Evolutionary conservation across 1,284 basidiomycete genomes (phyloP), one percentile per base, ranked within the genome.

Genomic region (Leucoagaricus sp.): DNA sequence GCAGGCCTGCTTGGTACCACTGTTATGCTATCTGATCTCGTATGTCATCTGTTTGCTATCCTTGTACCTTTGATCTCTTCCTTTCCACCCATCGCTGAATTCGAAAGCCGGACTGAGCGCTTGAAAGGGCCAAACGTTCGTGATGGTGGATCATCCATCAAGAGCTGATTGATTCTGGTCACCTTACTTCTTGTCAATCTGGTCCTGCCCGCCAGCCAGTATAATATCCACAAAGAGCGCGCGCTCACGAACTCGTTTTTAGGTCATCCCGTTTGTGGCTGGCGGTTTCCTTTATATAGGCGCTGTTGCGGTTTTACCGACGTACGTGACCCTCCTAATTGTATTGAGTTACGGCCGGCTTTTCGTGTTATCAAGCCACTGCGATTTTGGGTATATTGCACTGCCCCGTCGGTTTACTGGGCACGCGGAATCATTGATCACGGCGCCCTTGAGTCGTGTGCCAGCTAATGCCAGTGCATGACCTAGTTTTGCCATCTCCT

Each of bases 221-320:
- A 28, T 40, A 25, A 21, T 23, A 6, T 3, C 17, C 6, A 41
- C 5, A 41, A 41, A 41, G 40, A 21, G 19, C 40, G 17, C 5
- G 13, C 19, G 19, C 40, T 41, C 19, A 41, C 17, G 6, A 21
- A 19, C 19, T 41, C 36, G 31, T 49, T 46, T 48, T 3, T 62
- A 91, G 89, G 89, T 94, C 58, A 94, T 95, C 63, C 93, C 93
- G 3, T 93, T 93, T 65, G 93, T 94, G 28, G 93, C 93, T 48
- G 93, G 93, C 65, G 93, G 93, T n/a, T 95, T 94, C 76, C 77
- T 95, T 67, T 94, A 95, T 73, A 94, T 94, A 64, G 93, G 92
- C 17, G 90, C 91, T 41, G 93, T 95, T 53, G 92, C 92, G 51
- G 93, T 94, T 55, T 76, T 95, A 61, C 93, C 93, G 64, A 91